Conservation (phyloP, 768 basidiomycete species). For the Glaciozyma martinii region DNA sequence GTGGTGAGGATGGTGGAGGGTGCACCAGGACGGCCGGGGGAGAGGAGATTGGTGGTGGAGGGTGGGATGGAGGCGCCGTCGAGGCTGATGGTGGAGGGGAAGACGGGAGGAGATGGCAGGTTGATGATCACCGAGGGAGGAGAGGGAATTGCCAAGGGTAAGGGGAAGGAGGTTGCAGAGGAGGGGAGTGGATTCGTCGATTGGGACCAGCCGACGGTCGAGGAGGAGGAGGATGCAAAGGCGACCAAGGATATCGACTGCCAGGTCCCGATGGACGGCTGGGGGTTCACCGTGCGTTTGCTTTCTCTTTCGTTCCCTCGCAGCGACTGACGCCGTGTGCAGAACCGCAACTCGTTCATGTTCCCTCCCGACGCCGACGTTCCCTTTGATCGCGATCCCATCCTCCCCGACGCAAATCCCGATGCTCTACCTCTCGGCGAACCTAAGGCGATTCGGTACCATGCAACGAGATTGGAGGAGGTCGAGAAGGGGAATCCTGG, state of each 20-base stretch:
- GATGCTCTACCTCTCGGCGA: slow-evolving; percentile 38
- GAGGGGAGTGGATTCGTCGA: slow-evolving; percentile 23
- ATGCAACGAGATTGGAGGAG: slow-evolving; percentile 66
- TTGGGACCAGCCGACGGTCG: slow-evolving; percentile 30
- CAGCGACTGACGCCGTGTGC: background rate
- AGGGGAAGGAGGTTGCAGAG: slow-evolving; percentile 21
- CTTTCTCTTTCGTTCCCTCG: slow-evolving; percentile 8
- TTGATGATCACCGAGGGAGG: slow-evolving; percentile 39
- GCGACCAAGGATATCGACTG: slow-evolving; percentile 6
- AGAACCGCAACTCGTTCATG: slow-evolving; percentile 93
- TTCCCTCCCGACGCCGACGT: slow-evolving; percentile 83
- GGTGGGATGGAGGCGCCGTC: slow-evolving; percentile 13
- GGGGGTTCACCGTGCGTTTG: slow-evolving; percentile 34
- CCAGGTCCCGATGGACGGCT: slow-evolving; percentile 27
- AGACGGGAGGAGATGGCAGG: slow-evolving; percentile 40
- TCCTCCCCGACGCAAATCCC: slow-evolving; percentile 24
- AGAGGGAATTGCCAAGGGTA: slow-evolving; percentile 12
- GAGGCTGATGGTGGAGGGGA: slow-evolving; percentile 58
- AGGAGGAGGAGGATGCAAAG: slow-evolving; percentile 24
- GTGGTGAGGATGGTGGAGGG: slow-evolving; percentile 34
- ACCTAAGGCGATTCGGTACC: slow-evolving; percentile 62
- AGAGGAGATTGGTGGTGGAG: slow-evolving; percentile 25
- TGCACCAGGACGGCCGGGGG: slow-evolving; percentile 32
- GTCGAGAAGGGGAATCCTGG: slow-evolving; percentile 41
- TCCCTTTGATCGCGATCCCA: slow-evolving; percentile 19